Evolutionary conservation across 2,329 filamentous ascomycete genomes (phyloP), one percentile per base, ranked within the genome.

Genomic region (Paraconiothyrium brasiliense): DNA sequence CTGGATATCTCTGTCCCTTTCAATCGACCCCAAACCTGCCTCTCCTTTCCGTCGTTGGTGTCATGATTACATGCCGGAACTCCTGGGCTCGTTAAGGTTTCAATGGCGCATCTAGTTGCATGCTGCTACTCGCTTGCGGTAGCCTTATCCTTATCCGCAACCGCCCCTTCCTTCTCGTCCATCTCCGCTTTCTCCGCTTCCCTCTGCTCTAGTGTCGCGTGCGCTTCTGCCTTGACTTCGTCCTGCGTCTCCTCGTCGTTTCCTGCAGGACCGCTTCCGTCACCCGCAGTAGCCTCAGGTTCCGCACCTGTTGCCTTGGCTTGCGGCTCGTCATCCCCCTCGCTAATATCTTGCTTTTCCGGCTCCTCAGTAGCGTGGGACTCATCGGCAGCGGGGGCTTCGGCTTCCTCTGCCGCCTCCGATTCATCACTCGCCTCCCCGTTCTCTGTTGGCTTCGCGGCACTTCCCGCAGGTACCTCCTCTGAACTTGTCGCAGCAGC

Each of bases 401-500:
- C 56, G n/a, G 46, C 2, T 47, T 59, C 54, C 9, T 61, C 59
- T 39, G 51, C 20, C n/a, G 56, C 10, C 49, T 67, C 68, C 48
- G 60, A 22, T 39, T 68, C 61, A 35, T 55, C 55, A 32, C 37
- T 39, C 43, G 49, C 47, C 22, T 22, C 70, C 55, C 20, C 27
- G 39, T 54, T 48, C 27, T 39, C 24, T 24, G 57, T 54, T 39
- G 44, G 39, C 20, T 66, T 51, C n/a, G 61, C 35, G 6, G 73
- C 61, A 37, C 72, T 63, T 34, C 76, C 72, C 11, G 66, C 62
- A 57, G 64, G 61, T 43, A 70, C 60, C 24, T 70, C 60, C 34
- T 72, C 66, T 48, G 62, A 61, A 46, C 62, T 63, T 44, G 63
- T 59, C 47, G 66, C 65, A 41, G 62, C 50, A 30, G 62, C 51